Evolutionary conservation across 441 rosid genomes (phyloP).

Genomic region (Erysimum pusillum): DNA sequence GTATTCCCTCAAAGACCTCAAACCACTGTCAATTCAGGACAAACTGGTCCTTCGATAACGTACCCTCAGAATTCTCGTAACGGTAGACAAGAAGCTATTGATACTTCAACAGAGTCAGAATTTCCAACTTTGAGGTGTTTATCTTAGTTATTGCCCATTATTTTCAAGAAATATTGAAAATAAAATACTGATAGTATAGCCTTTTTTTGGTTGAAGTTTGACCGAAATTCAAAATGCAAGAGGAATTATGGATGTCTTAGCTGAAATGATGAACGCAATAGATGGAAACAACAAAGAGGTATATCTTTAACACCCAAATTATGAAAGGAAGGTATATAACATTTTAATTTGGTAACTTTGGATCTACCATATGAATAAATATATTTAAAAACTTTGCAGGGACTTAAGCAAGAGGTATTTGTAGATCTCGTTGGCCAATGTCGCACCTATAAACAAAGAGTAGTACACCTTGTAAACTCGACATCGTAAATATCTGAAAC

Average conservation of each 20-base stretch:
- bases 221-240: conserved; percentile 98
- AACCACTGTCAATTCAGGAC: conserved; percentile 78
- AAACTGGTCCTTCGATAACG: conserved; percentile 75
- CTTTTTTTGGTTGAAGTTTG: conserved; percentile 60
- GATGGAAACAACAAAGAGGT: conserved; percentile 93
- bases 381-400: conserved; percentile 56
- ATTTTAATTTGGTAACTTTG: conserved; percentile 3
- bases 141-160: conserved; percentile 1
- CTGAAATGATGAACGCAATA: conserved; percentile 94
- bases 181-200: background rate
- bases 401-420: conserved; percentile 92
- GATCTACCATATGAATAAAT: conserved; percentile 2
- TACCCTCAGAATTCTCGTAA: conserved; percentile 67
- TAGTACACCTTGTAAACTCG: conserved; percentile 97
- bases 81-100: conserved; percentile 60
- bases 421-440: conserved; percentile 96
- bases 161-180: background rate
- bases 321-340: background rate
- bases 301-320: background rate
- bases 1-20: conserved; percentile 87
- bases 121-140: conserved; percentile 86
- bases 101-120: conserved; percentile 81
- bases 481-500: conserved; percentile 70
- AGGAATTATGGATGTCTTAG: conserved; percentile 94
- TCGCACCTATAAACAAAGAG: conserved; percentile 94